Base-by-base conservation (phyloP, 2,329 filamentous ascomycete genomes). In the Neofusicoccum ribis region DNA sequence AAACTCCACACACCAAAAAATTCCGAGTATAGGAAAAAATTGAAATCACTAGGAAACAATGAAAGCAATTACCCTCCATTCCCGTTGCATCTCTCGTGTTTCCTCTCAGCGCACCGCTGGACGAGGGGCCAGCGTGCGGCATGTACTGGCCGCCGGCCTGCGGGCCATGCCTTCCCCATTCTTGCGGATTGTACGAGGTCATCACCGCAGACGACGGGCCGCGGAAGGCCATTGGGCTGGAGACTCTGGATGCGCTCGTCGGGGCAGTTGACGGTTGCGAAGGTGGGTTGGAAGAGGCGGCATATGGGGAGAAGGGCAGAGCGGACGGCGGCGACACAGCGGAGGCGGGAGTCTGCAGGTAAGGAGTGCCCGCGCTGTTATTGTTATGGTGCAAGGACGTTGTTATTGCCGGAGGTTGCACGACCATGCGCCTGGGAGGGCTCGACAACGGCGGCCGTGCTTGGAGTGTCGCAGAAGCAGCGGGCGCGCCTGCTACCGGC, bases 141-240 rank as follows among this genome's bases (percentile, higher is more conserved):
- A 66, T 68, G 46, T 49, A 60, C 34, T 51, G 46, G 15, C 63
- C 63, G 41, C 36, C 14, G 15, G 46, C 52, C 27, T 37, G 63
- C 23, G 54, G 12, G 27, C 44, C 36, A 63, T 71, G 72, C 66
- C 78, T 76, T 69, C 73, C 76, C 82, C 81, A 84, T 77, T 83
- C 80, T 70, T 80, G 79, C 41, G 82, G 81, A 70, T 83, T 83
- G 74, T 84, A 84, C 1, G 68, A 71, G 72, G 76, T 73, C 44
- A 73, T 72, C 43, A 70, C 70, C 6, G 54, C 54, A 17, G 54
- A 59, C 52, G 72, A 66, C 63, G 67, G 65, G 66, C 69, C 72
- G 69, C 74, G 72, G 72, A 75, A 72, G 8, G 76, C 74, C 76
- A 78, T 76, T 56, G 76, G 73, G 58, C 74, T 76, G 11, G 67